Evolutionary conservation across 768 basidiomycete species (phyloP).

Genomic region (Holtermannia corniformis): DNA sequence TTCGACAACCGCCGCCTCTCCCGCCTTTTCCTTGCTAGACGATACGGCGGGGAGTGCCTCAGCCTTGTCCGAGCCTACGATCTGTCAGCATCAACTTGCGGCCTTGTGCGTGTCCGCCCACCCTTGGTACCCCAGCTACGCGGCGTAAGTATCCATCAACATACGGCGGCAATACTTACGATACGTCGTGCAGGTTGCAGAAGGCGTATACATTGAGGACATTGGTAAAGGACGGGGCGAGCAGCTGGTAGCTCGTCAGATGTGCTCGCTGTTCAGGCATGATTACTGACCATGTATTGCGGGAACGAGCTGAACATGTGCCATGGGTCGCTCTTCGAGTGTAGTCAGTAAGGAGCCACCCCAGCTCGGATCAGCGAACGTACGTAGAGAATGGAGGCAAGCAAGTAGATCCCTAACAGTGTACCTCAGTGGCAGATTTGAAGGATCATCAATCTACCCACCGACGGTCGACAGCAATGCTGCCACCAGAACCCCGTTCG

Average conservation of each 20-base stretch:
- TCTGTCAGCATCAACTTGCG: neutral
- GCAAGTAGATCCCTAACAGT: slow-evolving; percentile 60
- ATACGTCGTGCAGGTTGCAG: slow-evolving; percentile 85
- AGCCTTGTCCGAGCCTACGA: slow-evolving; percentile 60
- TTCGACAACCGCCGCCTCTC: slow-evolving; percentile 66
- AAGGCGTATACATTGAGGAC: slow-evolving; percentile 95
- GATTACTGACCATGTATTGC: slow-evolving; percentile 56
- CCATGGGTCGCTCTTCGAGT: slow-evolving; percentile 84
- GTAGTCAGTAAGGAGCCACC: neutral
- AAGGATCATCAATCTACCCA: slow-evolving; percentile 25
- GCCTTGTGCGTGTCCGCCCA: slow-evolving; percentile 42
- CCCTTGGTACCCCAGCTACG: slow-evolving; percentile 34
- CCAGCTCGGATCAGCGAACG: slow-evolving; percentile 36
- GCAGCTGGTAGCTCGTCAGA: slow-evolving; percentile 42
- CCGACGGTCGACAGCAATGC: slow-evolving; percentile 85
- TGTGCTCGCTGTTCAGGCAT: neutral
- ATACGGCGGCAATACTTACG: slow-evolving; percentile 17
- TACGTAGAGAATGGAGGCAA: slow-evolving; percentile 76
- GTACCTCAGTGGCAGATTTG: neutral
- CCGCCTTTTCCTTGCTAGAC: slow-evolving; percentile 67
- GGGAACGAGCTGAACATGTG: slow-evolving; percentile 92
- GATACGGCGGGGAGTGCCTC: slow-evolving; percentile 82
- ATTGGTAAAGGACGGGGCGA: slow-evolving; percentile 90
- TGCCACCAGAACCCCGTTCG: slow-evolving; percentile 70
- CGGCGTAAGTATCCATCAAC: slow-evolving; percentile 2